Evolutionary conservation across 352 stramenopile genomes (phyloP).

Genomic region (Pythium biforme): DNA sequence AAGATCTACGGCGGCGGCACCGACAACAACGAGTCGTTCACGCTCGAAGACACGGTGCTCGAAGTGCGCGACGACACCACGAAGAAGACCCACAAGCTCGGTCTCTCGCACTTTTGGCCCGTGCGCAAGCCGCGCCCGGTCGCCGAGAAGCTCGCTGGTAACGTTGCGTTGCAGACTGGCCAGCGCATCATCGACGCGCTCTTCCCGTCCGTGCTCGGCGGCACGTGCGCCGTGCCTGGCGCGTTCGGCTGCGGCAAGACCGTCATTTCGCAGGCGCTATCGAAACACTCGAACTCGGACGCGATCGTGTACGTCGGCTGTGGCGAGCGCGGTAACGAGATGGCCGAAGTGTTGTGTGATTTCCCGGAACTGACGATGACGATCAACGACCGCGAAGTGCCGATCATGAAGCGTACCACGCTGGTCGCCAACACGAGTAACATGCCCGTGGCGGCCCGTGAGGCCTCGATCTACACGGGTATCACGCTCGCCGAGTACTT

Average conservation of each 20-base stretch:
- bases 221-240: slow-evolving; percentile 98
- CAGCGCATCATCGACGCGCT: slow-evolving; percentile 99
- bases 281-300: slow-evolving; percentile 99
- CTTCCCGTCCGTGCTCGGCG: slow-evolving; percentile 98
- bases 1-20: slow-evolving; percentile 97
- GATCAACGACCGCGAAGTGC: slow-evolving; percentile 95
- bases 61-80: slow-evolving; percentile 97
- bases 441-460: slow-evolving; percentile 99
- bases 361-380: slow-evolving; percentile 99
- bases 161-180: slow-evolving; percentile 96
- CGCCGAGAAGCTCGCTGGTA: slow-evolving; percentile 97
- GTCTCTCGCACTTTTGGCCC: slow-evolving; percentile 97
- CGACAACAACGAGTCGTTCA: slow-evolving; percentile 96
- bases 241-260: slow-evolving; percentile 99
- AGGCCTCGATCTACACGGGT: slow-evolving; percentile 99
- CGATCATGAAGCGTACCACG: slow-evolving; percentile 99
- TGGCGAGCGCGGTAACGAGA: slow-evolving; percentile 99
- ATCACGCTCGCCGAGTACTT: slow-evolving; percentile 99
- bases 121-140: slow-evolving; percentile 97
- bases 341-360: slow-evolving; percentile 98
- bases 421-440: slow-evolving; percentile 99
- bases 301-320: slow-evolving; percentile 99
- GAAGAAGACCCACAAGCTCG: slow-evolving; percentile 94
- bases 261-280: slow-evolving; percentile 99
- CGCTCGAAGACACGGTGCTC: slow-evolving; percentile 97